Percentiles rank a stretch among this genome's conserved stretches.
Conservation (phyloP, 2,329 filamentous ascomycete genomes). For the Monosporascus sp. region DNA sequence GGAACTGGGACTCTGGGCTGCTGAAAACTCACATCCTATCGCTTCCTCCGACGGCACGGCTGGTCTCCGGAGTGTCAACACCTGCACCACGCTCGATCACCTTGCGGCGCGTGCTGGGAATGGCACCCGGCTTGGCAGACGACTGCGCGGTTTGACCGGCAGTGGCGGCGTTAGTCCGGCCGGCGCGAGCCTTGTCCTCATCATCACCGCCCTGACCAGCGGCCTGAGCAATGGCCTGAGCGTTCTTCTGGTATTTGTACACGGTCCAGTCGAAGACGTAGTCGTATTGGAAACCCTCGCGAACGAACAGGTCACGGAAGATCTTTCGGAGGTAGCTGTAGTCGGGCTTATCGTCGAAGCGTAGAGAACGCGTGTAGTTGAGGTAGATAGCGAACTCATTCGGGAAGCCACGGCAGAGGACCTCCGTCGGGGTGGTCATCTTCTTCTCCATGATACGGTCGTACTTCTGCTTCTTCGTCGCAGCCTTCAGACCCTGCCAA, state of each 20-base stretch:
- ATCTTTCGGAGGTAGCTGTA: conserved; percentile 99
- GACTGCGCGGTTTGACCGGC: conserved; percentile 55
- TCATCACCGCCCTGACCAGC: conserved; percentile 65
- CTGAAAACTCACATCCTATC: conserved; percentile 91
- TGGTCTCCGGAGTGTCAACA: conserved; percentile 66
- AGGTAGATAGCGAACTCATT: conserved; percentile 99
- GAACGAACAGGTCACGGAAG: conserved; percentile 98
- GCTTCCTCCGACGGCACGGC: conserved; percentile 71
- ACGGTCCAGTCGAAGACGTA: conserved; percentile 99
- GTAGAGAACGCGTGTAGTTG: conserved; percentile 97
- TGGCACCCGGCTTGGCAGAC: conserved; percentile 65
- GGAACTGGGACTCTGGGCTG: conserved; percentile 44
- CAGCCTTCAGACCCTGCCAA: conserved; percentile 97
- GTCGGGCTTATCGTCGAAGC: conserved; percentile 99
- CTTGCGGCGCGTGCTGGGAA: conserved; percentile 77
- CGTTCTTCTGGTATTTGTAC: conserved; percentile 99
- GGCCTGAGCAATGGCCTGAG: conserved; percentile 85
- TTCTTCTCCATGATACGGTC: conserved; percentile 99
- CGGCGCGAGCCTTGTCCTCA: conserved; percentile 70
- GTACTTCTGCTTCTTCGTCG: conserved; percentile 99
- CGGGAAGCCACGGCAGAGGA: conserved; percentile 97
- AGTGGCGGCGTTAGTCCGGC: conserved; percentile 60
- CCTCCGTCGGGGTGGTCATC: conserved; percentile 99
- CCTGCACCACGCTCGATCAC: conserved; percentile 66
- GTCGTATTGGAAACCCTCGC: conserved; percentile 99